Evolutionary conservation across 2,329 filamentous ascomycete species (phyloP), one percentile per base, ranked within the genome.

Genomic region (Oidium heveae): DNA sequence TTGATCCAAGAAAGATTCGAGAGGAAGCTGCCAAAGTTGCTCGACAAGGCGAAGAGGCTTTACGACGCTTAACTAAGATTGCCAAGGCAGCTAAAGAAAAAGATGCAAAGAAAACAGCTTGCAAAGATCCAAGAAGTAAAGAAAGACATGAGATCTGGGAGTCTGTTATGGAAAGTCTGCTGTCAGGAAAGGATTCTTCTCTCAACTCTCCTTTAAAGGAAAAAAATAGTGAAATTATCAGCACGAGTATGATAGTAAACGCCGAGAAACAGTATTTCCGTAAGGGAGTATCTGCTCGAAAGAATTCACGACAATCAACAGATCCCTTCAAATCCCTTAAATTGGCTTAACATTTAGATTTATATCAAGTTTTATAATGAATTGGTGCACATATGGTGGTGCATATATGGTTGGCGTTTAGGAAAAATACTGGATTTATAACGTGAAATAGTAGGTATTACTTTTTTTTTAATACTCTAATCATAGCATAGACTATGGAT

Each of bases 181-280:
- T 58, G 18, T 32, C 28, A n/a, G 47, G 16, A 34, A 54, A 22
- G 15, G n/a, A 9, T 15, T 16, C 18, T 34, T 50, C 34, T n/a
- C 44, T 24, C 24, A 24, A 18, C 56, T 44, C 53, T 39, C 51
- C 24, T 28, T 10, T 47, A n/a, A 36, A 58, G 61, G 57, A 58
- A 65, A 58, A 57, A 61, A 43, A 55, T 22, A 50, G 54, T 5
- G 54, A 58, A 18, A 75, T 79, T 13, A 59, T 75, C 74, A 77
- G 81, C 56, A 72, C 77, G 59, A 80, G 76, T 62, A 78, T 79
- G 69, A 76, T 81, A 63, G 77, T 81, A 36, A 79, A 81, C 58
- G 71, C 74, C 1, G 73, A 76, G 28, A 68, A 68, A 54, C 65
- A 66, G 10, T 76, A 74, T 57, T 68, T 72, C 46, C 72, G 77